Base-by-base conservation (phyloP, 768 basidiomycete species). In the Kwoniella heveanensis region DNA sequence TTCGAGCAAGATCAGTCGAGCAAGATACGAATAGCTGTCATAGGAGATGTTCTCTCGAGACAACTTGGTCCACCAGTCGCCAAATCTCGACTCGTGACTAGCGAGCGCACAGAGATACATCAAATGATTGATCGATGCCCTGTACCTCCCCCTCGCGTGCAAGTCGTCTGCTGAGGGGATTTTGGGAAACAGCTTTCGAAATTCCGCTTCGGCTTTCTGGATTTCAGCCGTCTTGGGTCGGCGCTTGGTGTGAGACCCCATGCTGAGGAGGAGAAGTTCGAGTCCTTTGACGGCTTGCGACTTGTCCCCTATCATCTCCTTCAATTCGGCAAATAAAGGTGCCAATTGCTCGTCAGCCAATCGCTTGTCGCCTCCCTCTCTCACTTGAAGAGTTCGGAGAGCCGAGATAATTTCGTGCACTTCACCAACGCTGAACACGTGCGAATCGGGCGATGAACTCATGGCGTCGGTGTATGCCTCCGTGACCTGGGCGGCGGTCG, bases 71-170 rank as follows among this genome's bases (percentile, higher is more conserved):
- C 60, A 67, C 66, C 66, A 67, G 22, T 65, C 30, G 25, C 67
- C 47, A 26, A 67, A 64, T 36, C 51, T 30, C 7, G 21, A 26
- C 21, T 64, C 56, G 37, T 67, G 56, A 24, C 60, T 54, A 2
- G 63, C 60, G 19, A 65, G 37, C 4, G 74, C 68, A n/a, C 59
- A 59, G 21, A 76, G 62, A 48, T 76, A 76, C 19, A 76, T 61
- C 50, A 73, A 22, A 37, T 73, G 70, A 52, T 71, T 69, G 32
- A 71, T 59, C n/a, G 37, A 22, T 22, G 32, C 37, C 27, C 50
- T 49, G 27, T 56, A 64, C 22, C 30, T 27, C 26, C 24, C 21
- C 27, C 27, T 8, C 2, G n/a, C 54, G n/a, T 36, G 24, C 12
- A 22, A 19, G 53, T 64, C 39, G 10, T 39, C 26, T 9, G 36